Base-by-base conservation (phyloP, 108 stramenopile genomes). In the Nitzschia palea region DNA sequence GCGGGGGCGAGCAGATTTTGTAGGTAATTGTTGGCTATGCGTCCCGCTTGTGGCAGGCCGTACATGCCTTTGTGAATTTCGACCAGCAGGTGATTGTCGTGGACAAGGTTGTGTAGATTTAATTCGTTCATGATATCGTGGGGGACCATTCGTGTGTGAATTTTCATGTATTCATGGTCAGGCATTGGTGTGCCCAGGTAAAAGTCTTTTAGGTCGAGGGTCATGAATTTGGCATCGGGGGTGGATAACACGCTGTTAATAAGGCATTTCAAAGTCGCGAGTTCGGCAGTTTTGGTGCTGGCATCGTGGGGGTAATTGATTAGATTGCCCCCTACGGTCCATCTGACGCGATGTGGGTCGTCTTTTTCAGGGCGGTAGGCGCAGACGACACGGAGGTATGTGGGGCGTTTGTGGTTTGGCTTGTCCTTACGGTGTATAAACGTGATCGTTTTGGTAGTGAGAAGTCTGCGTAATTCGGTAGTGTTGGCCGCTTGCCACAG, bases 201-300 rank as follows among this genome's bases (percentile, higher is more conserved):
- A 62, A 82, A 82, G 42, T 82, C 44, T 31, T 69, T 73, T 36
- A 81, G 27, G 37, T 85, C 79, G 15, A 62, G 9, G 23, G 55
- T 54, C 56, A 73, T 40, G 56, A 40, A 74, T 0, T 53, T 44
- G 3, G 79, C 79, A 2, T 33, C 34, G 0, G 56, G 29, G 12
- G 66, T 74, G 23, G 68, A 74, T 15, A 85, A 50, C 44, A 76
- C 65, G 48, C 74, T 81, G 62, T 78, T 81, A 68, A 81, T 8
- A 10, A 14, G 37, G 8, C 64, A 23, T n/a, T n/a, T n/a, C n/a
- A n/a, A n/a, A n/a, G n/a, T n/a, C n/a, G n/a, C n/a, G n/a, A n/a
- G n/a, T n/a, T n/a, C n/a, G n/a, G n/a, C n/a, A n/a, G n/a, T n/a
- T n/a, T n/a, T n/a, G n/a, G n/a, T n/a, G n/a, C n/a, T n/a, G n/a